Percentiles rank a stretch among this genome's conserved stretches.
Conservation (phyloP, 2,329 filamentous ascomycete genomes). For the Scortechinia acanthostroma region DNA sequence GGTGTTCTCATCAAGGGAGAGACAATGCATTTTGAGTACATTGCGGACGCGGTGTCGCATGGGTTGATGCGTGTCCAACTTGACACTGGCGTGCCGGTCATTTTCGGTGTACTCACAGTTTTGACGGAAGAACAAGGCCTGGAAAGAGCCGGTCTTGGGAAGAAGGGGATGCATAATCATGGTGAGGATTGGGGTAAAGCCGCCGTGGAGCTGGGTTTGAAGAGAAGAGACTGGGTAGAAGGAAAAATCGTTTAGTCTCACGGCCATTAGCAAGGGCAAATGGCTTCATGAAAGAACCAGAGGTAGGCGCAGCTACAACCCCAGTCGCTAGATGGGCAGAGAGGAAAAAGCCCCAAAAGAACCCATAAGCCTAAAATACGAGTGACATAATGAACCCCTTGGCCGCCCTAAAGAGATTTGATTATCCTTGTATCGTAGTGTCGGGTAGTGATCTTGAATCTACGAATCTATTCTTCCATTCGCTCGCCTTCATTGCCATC, state of each 20-base stretch:
- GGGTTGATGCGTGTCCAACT: slow-evolving; percentile 92
- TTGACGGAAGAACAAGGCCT: slow-evolving; percentile 81
- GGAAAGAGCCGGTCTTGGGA: slow-evolving; percentile 68
- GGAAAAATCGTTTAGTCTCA: too few species aligned
- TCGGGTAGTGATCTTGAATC: neutral
- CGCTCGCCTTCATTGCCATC: slow-evolving; percentile 84
- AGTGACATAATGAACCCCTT: too few species aligned
- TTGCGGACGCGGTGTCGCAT: slow-evolving; percentile 81
- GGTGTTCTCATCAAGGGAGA: slow-evolving; percentile 97
- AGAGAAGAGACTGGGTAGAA: slow-evolving; percentile 75
- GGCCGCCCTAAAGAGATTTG: too few species aligned
- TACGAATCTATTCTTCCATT: slow-evolving; percentile 34
- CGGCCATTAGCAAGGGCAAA: too few species aligned
- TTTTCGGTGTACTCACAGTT: slow-evolving; percentile 88
- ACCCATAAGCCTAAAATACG: too few species aligned
- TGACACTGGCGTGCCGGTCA: slow-evolving; percentile 79
- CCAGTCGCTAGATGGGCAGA: too few species aligned
- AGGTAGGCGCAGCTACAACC: too few species aligned
- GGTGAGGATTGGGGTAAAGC: slow-evolving; percentile 93
- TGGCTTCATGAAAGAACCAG: too few species aligned
- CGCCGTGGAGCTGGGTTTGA: slow-evolving; percentile 87
- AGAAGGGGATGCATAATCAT: slow-evolving; percentile 71
- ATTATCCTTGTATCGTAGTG: neutral
- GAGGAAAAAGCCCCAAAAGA: too few species aligned
- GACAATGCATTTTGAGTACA: slow-evolving; percentile 99